A percentile compares a stretch with the other conserved stretches of the same genome.
These are phyloP conservation scores for Diphasiastrum complanatum DNA, from an alignment of 83 land plant genomes.

Conservation along the genomic window DNA sequence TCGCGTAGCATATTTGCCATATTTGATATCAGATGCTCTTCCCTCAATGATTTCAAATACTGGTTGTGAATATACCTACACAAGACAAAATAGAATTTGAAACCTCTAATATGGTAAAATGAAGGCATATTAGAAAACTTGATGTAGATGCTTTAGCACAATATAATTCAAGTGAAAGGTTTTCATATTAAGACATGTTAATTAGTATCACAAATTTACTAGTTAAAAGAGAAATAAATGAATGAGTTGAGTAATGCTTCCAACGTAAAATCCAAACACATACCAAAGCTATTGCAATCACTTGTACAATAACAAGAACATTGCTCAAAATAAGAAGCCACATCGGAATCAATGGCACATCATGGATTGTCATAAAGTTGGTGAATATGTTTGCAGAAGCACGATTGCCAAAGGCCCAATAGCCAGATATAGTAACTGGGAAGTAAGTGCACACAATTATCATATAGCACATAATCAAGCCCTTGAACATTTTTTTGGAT, in stretches of 20 bases:
- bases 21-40: constrained; percentile 39
- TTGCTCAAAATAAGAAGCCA: constrained; percentile 65
- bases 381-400: constrained; percentile 47
- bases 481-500: constrained; percentile 89
- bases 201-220: background rate
- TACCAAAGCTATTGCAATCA: constrained; percentile 74
- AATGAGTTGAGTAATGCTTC: background rate
- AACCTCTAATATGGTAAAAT: too few species aligned
- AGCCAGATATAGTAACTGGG: constrained; percentile 78
- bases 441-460: constrained; percentile 71
- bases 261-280: constrained; percentile 9
- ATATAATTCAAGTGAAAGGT: too few species aligned
- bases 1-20: constrained; percentile 44
- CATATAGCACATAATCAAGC: constrained; percentile 61
- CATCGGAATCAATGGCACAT: constrained; percentile 48
- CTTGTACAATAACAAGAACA: constrained; percentile 50
- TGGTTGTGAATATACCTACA: constrained; percentile 80
- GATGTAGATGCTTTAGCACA: background rate
- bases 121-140: background rate
- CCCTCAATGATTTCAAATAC: constrained; percentile 68
- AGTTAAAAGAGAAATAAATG: background rate
- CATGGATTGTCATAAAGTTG: constrained; percentile 49
- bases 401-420: constrained; percentile 93
- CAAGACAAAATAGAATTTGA: background rate
- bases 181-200: too few species aligned